Base-by-base conservation (phyloP, 2,329 filamentous ascomycete genomes). In the Diaporthe helianthi region DNA sequence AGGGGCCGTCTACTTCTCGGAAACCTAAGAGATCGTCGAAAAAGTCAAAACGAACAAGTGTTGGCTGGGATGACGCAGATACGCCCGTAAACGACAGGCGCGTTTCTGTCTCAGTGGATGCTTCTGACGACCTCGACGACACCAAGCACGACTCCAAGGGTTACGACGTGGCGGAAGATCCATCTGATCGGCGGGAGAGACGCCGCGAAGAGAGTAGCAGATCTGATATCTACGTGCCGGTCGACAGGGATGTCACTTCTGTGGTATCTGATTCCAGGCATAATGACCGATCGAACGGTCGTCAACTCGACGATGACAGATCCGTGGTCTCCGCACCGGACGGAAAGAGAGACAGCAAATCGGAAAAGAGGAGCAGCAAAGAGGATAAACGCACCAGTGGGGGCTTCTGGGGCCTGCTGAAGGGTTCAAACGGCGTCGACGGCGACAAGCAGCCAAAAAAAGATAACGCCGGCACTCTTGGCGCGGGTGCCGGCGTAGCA, bases 391-490 rank as follows among this genome's bases (percentile, higher is more conserved):
- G 79, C 64, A 78, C 79, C 26, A 80, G 78, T 61, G 80, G 83
- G 46, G 78, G 84, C 29, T 81, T 88, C 72, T 86, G 86, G 67
- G 81, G 80, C 74, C 80, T 86, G 71, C 81, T 84, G 77, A 84
- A 82, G 73, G 79, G 76, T 71, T 79, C 80, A 13, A 80, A 80
- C 58, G 80, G 80, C 69, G 76, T 72, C 66, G 78, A 78, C 41
- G 76, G 74, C 41, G 78, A 80, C 68, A 77, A 80, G 63, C 77
- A 76, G 73, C 71, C 74, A 77, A 70, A 73, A 80, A 80, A 90
- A 90, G 89, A 80, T 90, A 88, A 86, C 84, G 86, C 89, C 88
- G 88, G 83, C 85, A 90, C 85, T 85, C 83, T 86, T 87, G 88
- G 88, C 88, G 86, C 85, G 84, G 87, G 88, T 90, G 88, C 82